Percentiles rank a stretch among this genome's conserved stretches.
Evolutionary conservation across 257 asterid species (phyloP).

Genomic region (Gentiana macrophylla): DNA sequence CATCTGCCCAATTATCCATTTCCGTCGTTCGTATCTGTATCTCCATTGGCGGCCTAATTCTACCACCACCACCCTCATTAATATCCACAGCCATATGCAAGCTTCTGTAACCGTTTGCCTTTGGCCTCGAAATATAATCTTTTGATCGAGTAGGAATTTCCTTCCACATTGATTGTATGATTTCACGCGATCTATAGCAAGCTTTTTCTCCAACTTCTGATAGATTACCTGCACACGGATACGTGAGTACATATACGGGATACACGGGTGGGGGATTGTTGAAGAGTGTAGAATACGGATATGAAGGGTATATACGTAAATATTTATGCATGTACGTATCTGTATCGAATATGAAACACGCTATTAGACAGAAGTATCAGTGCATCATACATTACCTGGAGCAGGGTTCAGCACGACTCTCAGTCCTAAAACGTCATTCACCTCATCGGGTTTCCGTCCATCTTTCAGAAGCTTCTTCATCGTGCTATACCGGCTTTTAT

Average conservation of each 20-base stretch:
- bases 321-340: no score
- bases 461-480: conserved; percentile 88
- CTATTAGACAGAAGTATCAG: no score
- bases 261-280: no score
- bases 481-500: conserved; percentile 83
- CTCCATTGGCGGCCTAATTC: conserved; percentile 68
- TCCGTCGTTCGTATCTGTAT: conserved; percentile 79
- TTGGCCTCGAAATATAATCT: conserved; percentile 70
- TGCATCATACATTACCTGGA: conserved; percentile 1
- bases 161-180: conserved; percentile 57
- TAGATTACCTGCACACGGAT: conserved; percentile 5
- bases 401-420: conserved; percentile 58
- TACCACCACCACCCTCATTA: conserved; percentile 31
- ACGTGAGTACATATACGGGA: no score
- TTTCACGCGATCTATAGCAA: conserved; percentile 80
- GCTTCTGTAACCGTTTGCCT: conserved; percentile 81
- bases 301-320: no score
- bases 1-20: conserved; percentile 88
- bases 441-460: conserved; percentile 88
- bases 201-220: conserved; percentile 52
- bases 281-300: no score
- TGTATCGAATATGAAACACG: no score
- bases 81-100: conserved; percentile 87
- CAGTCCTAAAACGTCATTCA: conserved; percentile 70
- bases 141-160: conserved; percentile 75